Evolutionary conservation across 225 moss, liverwort and hornwort genomes (phyloP).

Genomic region (Thuidium tamariscinum): DNA sequence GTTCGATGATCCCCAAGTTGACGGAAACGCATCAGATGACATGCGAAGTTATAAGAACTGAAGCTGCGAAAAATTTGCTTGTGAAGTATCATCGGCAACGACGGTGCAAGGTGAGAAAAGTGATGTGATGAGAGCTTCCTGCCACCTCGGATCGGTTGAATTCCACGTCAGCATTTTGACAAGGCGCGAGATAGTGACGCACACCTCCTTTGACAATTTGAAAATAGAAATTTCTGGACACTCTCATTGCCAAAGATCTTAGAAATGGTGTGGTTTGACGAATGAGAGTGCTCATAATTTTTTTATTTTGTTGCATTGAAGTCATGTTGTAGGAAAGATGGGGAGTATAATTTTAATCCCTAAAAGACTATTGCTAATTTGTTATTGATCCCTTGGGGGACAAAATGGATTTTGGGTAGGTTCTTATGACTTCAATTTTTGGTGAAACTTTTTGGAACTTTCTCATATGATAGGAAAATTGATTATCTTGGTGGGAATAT

Average conservation of each 20-base stretch:
- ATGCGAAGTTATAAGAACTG: neutral
- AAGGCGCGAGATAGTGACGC: neutral
- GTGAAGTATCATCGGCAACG: neutral
- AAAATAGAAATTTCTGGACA: neutral
- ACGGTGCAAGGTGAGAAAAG: neutral
- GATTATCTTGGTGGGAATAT: too few relatives aligned
- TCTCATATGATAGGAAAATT: too few relatives aligned
- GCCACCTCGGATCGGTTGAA: neutral
- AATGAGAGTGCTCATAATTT: neutral
- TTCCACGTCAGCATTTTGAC: neutral
- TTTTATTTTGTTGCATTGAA: rapidly evolving
- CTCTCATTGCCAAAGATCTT: neutral
- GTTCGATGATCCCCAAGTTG: neutral
- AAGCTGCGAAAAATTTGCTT: neutral
- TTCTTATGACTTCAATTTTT: too few relatives aligned
- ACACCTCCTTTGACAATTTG: neutral
- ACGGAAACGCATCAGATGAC: neutral
- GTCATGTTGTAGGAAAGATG: neutral
- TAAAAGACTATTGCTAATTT: too few relatives aligned
- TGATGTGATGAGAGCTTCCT: neutral
- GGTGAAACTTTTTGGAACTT: too few relatives aligned
- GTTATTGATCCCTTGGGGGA: too few relatives aligned
- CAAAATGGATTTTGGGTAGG: too few relatives aligned
- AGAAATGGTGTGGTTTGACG: neutral
- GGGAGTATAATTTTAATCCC: neutral